Evolutionary conservation across 2,329 filamentous ascomycete species (phyloP).

Genomic region (Parafenestella ontariensis): DNA sequence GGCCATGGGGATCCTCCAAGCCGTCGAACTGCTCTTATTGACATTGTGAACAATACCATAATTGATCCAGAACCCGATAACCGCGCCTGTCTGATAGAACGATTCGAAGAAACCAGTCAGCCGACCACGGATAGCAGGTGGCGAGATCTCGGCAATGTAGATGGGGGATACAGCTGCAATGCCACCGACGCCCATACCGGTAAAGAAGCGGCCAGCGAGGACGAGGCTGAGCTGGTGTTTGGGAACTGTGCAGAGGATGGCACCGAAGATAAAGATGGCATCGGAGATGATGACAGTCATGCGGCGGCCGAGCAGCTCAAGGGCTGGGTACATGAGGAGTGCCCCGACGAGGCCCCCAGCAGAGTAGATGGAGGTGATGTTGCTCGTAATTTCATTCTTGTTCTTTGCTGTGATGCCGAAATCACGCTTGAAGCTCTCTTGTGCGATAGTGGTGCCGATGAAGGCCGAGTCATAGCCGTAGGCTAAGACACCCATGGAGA

Average conservation of each 20-base stretch:
- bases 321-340: conserved; percentile 53
- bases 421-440: conserved; percentile 56
- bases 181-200: conserved; percentile 48
- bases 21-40: conserved; percentile 54
- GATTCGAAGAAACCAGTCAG: conserved; percentile 72
- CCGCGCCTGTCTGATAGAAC: conserved; percentile 68
- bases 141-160: conserved; percentile 54
- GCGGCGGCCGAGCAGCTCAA: conserved; percentile 58
- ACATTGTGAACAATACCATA: conserved; percentile 51
- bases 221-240: conserved; percentile 47
- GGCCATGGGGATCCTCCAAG: conserved; percentile 69
- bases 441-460: conserved; percentile 62
- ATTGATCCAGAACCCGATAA: conserved; percentile 52
- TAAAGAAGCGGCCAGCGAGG: conserved; percentile 52
- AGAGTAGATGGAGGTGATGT: conserved; percentile 58
- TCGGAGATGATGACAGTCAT: conserved; percentile 59
- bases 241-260: conserved; percentile 48
- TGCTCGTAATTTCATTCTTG: conserved; percentile 52
- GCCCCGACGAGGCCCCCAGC: conserved; percentile 63
- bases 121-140: conserved; percentile 68
- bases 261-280: conserved; percentile 53
- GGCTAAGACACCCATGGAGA: conserved; percentile 55
- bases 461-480: conserved; percentile 62
- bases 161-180: conserved; percentile 48
- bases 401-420: conserved; percentile 46